Evolutionary conservation across 345 rosid species (phyloP).

Genomic region (Gossypium raimondii): DNA sequence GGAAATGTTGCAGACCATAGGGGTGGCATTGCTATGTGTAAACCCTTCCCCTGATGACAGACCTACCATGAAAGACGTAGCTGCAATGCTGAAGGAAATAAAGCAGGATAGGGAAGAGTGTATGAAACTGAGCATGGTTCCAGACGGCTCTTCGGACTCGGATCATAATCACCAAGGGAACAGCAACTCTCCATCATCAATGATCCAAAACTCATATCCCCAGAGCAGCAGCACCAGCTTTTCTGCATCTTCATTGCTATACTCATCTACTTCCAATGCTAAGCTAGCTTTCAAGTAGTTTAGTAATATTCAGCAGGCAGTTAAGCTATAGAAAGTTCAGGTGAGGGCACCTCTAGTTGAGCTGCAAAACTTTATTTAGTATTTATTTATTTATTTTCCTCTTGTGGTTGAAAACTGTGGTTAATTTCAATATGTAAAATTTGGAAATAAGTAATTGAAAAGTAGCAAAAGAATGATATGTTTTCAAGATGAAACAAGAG

Average conservation of each 20-base stretch:
- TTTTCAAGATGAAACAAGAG: background rate
- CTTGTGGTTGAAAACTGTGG: background rate
- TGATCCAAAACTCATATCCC: slow-evolving; percentile 22
- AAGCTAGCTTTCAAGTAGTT: slow-evolving; percentile 35
- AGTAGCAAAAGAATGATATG: background rate
- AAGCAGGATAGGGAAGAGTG: slow-evolving; percentile 56
- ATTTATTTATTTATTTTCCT: background rate
- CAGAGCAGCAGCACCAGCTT: slow-evolving; percentile 55
- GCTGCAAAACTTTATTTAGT: slow-evolving; percentile 7
- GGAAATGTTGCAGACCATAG: slow-evolving; percentile 64
- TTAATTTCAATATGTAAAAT: background rate
- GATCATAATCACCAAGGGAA: slow-evolving; percentile 21
- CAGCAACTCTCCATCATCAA: slow-evolving; percentile 21
- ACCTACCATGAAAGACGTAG: slow-evolving; percentile 71
- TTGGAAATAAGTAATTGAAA: slow-evolving; percentile 13
- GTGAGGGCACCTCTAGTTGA: slow-evolving; percentile 1
- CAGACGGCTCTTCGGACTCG: slow-evolving; percentile 19
- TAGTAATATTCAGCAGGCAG: background rate
- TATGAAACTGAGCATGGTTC: slow-evolving; percentile 32
- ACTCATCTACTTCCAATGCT: slow-evolving; percentile 44
- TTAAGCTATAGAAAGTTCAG: background rate
- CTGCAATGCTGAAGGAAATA: slow-evolving; percentile 63
- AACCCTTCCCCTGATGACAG: slow-evolving; percentile 55
- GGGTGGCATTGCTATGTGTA: slow-evolving; percentile 65
- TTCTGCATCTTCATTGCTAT: slow-evolving; percentile 52